Percentiles rank a stretch among this genome's conserved stretches.
phyloP scores from a whole-genome alignment of 202 grass and related monocot genomes.

The Panicum hallii region DNA sequence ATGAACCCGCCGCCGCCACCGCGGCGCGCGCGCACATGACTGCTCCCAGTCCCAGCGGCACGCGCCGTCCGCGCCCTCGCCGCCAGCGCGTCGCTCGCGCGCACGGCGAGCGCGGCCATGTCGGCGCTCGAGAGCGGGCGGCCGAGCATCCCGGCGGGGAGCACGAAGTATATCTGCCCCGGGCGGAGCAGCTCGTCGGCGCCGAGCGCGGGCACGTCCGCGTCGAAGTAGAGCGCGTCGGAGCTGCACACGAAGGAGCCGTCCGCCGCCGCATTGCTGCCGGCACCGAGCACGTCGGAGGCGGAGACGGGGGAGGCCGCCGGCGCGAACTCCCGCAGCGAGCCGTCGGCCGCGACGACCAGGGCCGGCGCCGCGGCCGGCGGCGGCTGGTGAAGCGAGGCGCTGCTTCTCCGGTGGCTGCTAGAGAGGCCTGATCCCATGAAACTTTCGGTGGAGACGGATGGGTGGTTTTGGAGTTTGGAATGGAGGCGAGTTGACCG shows the following conservation, averaged over 20 bases:
- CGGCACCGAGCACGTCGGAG: slow-evolving; percentile 38
- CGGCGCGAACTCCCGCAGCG: slow-evolving; percentile 54
- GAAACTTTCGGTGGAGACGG: background rate
- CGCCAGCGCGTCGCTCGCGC: slow-evolving; percentile 57
- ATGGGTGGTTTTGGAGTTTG: slow-evolving; percentile 20
- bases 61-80: background rate
- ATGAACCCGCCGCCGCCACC: background rate
- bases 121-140: slow-evolving; percentile 55
- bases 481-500: slow-evolving; percentile 6
- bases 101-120: slow-evolving; percentile 76
- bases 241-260: slow-evolving; percentile 70
- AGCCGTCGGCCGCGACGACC: slow-evolving; percentile 67
- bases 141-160: slow-evolving; percentile 52
- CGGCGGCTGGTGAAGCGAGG: slow-evolving; percentile 10
- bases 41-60: background rate
- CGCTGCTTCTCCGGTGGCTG: slow-evolving; percentile 38
- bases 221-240: slow-evolving; percentile 81
- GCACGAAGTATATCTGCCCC: slow-evolving; percentile 77
- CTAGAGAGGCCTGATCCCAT: slow-evolving; percentile 78
- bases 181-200: slow-evolving; percentile 55
- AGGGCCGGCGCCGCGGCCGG: slow-evolving; percentile 48
- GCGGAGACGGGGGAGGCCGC: slow-evolving; percentile 6
- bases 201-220: slow-evolving; percentile 48
- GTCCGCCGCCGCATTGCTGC: background rate
- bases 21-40: background rate